Percentiles rank a stretch among this genome's conserved stretches.
Evolutionary conservation across 1,284 basidiomycete species (phyloP).

Genomic region (Austropuccinia psidii): DNA sequence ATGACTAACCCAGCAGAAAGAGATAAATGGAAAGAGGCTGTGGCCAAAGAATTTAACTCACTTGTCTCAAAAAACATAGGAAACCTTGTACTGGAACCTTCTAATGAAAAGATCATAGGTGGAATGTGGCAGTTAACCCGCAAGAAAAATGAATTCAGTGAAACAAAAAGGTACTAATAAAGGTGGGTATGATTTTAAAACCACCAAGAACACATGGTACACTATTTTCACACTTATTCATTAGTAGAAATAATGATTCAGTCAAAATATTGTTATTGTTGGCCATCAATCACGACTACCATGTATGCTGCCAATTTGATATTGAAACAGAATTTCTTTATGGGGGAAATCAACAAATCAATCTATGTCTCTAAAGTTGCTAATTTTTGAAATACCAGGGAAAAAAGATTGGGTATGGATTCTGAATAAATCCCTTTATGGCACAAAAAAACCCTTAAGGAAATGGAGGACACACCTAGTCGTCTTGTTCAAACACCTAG

Average conservation of each 20-base stretch:
- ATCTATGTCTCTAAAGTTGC: background rate
- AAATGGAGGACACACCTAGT: background rate
- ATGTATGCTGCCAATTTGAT: constrained; percentile 10
- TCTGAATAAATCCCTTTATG: constrained; percentile 10
- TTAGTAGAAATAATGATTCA: background rate
- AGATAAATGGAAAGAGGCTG: background rate
- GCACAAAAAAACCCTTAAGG: background rate
- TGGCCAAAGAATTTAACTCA: background rate
- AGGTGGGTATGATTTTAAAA: background rate
- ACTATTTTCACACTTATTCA: background rate
- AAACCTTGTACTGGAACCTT: background rate
- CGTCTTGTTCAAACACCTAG: background rate
- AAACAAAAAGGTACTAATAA: background rate
- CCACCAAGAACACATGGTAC: background rate
- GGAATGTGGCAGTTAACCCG: constrained; percentile 16
- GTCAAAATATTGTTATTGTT: constrained; percentile 1
- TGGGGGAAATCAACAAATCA: background rate
- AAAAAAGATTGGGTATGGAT: constrained; percentile 17
- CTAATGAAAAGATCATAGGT: constrained; percentile 2
- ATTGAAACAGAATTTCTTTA: background rate
- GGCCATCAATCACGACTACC: background rate
- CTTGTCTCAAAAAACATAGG: background rate
- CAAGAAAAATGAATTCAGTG: background rate
- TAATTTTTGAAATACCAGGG: background rate
- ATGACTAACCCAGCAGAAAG: background rate